Conservation (phyloP, 495 filamentous ascomycete species). For the Penicillium ucsense region DNA sequence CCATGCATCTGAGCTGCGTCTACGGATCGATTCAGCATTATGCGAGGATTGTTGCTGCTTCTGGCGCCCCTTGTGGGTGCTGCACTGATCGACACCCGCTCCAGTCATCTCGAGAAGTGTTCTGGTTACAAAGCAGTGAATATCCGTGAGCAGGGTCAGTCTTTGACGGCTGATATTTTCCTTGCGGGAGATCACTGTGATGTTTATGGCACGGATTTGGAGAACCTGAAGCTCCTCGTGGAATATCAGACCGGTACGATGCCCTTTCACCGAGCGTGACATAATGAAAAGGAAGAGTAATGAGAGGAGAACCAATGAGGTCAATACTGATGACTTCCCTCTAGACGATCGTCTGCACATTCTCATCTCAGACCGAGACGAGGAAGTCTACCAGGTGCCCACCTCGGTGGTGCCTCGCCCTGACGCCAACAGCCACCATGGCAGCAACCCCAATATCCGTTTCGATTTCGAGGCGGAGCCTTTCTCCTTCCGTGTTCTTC, state of each 20-base stretch:
- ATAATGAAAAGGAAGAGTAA: too few relatives aligned
- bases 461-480: slow-evolving; percentile 59
- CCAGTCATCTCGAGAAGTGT: slow-evolving; percentile 28
- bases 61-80: slow-evolving; percentile 27
- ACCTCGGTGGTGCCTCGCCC: slow-evolving; percentile 61
- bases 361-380: slow-evolving; percentile 67
- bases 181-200: slow-evolving; percentile 62
- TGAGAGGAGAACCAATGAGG: too few relatives aligned
- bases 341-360: slow-evolving; percentile 70
- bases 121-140: slow-evolving; percentile 67
- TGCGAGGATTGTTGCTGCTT: slow-evolving; percentile 20
- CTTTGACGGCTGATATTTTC: slow-evolving; percentile 48
- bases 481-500: slow-evolving; percentile 65
- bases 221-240: slow-evolving; percentile 56
- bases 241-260: slow-evolving; percentile 63
- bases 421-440: background rate
- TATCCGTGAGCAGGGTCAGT: slow-evolving; percentile 37
- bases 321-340: background rate
- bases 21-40: slow-evolving; percentile 9
- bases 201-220: slow-evolving; percentile 59
- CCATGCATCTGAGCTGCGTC: background rate
- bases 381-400: slow-evolving; percentile 71
- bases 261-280: background rate
- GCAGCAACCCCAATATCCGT: slow-evolving; percentile 31
- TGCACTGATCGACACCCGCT: slow-evolving; percentile 16